Conservation (phyloP, 73 alveolate genomes). For the Paramecium caudatum region DNA sequence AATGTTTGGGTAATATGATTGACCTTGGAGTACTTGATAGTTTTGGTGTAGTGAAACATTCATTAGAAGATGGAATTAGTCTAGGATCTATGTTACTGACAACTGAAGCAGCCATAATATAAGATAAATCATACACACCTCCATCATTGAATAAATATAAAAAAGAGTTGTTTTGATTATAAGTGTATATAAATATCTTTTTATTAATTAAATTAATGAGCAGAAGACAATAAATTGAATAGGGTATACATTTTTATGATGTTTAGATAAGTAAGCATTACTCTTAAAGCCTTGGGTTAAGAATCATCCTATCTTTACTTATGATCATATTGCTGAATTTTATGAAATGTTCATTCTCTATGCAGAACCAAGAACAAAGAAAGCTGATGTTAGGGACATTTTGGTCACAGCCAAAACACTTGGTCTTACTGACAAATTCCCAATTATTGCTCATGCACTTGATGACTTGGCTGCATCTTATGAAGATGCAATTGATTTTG, state of each 20-base stretch:
- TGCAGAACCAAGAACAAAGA: conserved; percentile 71
- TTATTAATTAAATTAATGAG: conserved; percentile 10
- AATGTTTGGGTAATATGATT: conserved; percentile 9
- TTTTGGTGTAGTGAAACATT: not conserved
- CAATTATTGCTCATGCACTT: conserved; percentile 36
- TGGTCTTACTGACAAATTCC: conserved; percentile 22
- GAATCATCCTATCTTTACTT: conserved; percentile 65
- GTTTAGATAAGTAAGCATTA: conserved; percentile 14
- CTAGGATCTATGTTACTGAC: conserved; percentile 9
- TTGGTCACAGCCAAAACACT: conserved; percentile 66
- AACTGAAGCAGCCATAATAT: not conserved
- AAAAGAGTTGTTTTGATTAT: conserved; percentile 42
- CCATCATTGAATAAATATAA: not conserved
- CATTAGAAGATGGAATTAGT: not conserved
- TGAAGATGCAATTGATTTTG: conserved; percentile 65
- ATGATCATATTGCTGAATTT: conserved; percentile 59
- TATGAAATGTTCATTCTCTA: conserved; percentile 54
- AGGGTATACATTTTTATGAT: not conserved
- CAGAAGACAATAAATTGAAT: conserved; percentile 8
- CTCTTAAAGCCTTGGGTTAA: conserved; percentile 53
- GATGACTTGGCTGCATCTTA: conserved; percentile 48
- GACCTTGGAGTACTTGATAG: not conserved
- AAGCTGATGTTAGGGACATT: conserved; percentile 68
- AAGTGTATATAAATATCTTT: not conserved
- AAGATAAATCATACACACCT: not conserved